Base-by-base conservation (phyloP, 306 rosid genomes). In the Pyrus bretschneideri region DNA sequence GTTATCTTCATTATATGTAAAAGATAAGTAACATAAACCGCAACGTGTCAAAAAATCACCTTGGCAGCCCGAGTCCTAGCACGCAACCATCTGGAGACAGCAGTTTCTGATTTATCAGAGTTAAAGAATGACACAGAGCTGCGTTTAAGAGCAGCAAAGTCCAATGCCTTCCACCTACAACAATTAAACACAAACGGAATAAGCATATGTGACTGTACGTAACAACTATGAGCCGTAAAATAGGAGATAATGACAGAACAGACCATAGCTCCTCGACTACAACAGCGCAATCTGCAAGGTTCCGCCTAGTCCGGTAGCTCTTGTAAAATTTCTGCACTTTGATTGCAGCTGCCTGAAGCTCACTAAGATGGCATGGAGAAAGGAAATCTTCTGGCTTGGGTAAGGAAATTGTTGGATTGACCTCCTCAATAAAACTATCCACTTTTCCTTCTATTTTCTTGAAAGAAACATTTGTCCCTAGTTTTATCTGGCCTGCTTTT, bases 201-300 rank as follows among this genome's bases (percentile, higher is more conserved):
- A 65, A n/a, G 11, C 31, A 23, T 61, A 11, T 4, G 19, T 55
- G n/a, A n/a, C 4, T 71, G 65, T 21, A n/a, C 19, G 9, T 4
- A 13, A 72, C 67, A n/a, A 33, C 38, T n/a, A 23, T 4, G 14
- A 31, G 31, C n/a, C 46, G 44, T 31, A 44, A 51, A 66, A 38
- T n/a, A 6, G 51, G 52, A 74, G 44, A 60, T 46, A 72, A 38
- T 14, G 38, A 80, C 13, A 35, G 71, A 76, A 79, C 90, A 33
- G 55, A 93, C 98, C 97, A 93, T n/a, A 89, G 88, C 84, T 91
- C 93, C 78, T 93, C 97, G 5, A 91, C 86, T n/a, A 91, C 88
- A 42, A 93, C 90, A 19, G 97, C 98, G 67, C 91, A 88, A 75
- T 93, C 97, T 23, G 96, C 98, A 11, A 93, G 85, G 58, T 72